phyloP scores from a whole-genome alignment of 495 filamentous ascomycete genomes.

The Talaromyces ruber region DNA sequence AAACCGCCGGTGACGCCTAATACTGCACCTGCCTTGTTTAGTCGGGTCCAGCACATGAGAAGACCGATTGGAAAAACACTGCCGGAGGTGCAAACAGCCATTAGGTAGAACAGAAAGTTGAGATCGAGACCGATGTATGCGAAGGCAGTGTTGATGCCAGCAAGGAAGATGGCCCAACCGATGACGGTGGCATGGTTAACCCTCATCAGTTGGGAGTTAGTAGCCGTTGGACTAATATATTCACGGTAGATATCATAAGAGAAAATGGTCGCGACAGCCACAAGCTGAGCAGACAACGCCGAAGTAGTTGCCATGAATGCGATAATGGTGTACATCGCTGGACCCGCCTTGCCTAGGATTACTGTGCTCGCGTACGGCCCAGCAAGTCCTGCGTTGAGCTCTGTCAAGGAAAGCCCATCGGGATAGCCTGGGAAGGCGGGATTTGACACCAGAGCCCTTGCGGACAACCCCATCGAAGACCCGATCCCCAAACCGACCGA shows the following conservation, averaged over 20 bases:
- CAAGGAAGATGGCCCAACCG: conserved; percentile 39
- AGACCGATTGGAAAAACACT: neutral
- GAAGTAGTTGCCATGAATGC: conserved; percentile 47
- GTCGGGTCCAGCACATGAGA: neutral
- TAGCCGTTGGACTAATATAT: conserved; percentile 38
- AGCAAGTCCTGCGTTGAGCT: conserved; percentile 37
- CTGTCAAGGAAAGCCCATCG: conserved; percentile 31
- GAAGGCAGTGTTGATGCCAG: conserved; percentile 32
- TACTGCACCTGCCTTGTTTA: neutral
- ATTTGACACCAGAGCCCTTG: too few species aligned
- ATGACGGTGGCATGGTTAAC: conserved; percentile 39
- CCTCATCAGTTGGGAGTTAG: conserved; percentile 31
- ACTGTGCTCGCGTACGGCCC: conserved; percentile 38
- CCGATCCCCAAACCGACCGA: too few species aligned
- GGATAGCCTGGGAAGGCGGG: conserved; percentile 45
- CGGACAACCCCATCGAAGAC: too few species aligned
- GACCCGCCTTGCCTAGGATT: conserved; percentile 39
- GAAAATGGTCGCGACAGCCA: conserved; percentile 44
- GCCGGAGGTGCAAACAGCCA: conserved; percentile 19
- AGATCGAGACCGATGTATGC: conserved; percentile 35
- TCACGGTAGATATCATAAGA: conserved; percentile 50
- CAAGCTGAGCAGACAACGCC: conserved; percentile 40
- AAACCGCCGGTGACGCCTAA: neutral
- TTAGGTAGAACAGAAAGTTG: conserved; percentile 35
- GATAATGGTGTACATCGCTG: conserved; percentile 36